These are phyloP conservation scores for Firmiana major DNA, from an alignment of 345 rosid species.

Conservation along the genomic window DNA sequence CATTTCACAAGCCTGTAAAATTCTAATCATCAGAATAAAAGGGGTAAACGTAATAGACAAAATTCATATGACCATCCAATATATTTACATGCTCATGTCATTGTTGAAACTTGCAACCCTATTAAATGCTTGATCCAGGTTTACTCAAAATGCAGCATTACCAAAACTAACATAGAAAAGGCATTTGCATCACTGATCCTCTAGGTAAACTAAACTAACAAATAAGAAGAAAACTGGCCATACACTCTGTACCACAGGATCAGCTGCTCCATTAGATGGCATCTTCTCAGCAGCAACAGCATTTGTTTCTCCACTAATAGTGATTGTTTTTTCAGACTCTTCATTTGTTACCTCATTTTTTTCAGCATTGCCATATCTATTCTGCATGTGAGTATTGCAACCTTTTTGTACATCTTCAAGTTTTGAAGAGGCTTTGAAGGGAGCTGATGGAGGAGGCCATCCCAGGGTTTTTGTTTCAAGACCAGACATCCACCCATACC, in stretches of 20 bases:
- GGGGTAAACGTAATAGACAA: neutral
- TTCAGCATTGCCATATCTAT: conserved; percentile 12
- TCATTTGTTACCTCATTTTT: conserved; percentile 25
- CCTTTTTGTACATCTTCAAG: conserved; percentile 28
- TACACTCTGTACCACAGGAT: conserved; percentile 39
- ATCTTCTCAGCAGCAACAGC: conserved; percentile 27
- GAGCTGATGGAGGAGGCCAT: conserved; percentile 32
- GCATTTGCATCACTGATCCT: neutral
- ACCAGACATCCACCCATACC: conserved; percentile 80
- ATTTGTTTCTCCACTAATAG: conserved; percentile 27
- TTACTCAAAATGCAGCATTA: neutral
- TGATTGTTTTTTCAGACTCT: conserved; percentile 24
- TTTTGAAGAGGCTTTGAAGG: conserved; percentile 26
- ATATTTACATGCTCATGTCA: neutral
- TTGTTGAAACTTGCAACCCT: neutral
- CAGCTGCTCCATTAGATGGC: conserved; percentile 26
- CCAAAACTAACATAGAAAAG: neutral
- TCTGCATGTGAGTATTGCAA: conserved; percentile 15
- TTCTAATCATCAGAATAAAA: neutral
- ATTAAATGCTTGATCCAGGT: neutral
- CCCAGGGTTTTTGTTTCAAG: conserved; percentile 22
- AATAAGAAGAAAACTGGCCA: conserved; percentile 1
- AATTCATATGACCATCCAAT: neutral
- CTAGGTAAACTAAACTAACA: neutral
- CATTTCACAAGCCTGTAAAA: neutral